phyloP scores from a whole-genome alignment of 2,329 filamentous ascomycete genomes.

The Hymenoscyphus scutula region DNA sequence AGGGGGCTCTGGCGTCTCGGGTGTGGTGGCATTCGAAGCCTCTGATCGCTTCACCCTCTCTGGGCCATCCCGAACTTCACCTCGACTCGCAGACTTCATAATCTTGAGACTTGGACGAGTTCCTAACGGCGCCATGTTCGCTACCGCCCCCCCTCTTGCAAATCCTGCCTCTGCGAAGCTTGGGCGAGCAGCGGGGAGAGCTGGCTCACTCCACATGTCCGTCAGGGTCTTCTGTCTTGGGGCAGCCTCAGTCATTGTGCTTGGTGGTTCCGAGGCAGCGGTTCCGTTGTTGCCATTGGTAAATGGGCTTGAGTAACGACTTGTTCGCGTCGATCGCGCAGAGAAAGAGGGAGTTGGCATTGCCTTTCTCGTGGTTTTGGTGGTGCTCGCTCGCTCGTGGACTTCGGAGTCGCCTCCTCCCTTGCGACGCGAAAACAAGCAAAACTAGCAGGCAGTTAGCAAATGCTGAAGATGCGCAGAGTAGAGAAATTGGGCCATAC shows the following conservation, averaged over 20 bases:
- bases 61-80: constrained; percentile 19
- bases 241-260: constrained; percentile 15
- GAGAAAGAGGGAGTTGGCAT: constrained; percentile 19
- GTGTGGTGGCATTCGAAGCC: constrained; percentile 27
- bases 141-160: constrained; percentile 70
- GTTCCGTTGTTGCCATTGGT: constrained; percentile 19
- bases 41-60: constrained; percentile 29
- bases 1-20: constrained; percentile 29
- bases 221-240: constrained; percentile 29
- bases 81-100: constrained; percentile 44
- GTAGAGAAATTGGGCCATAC: constrained; percentile 21
- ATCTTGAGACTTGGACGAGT: constrained; percentile 63
- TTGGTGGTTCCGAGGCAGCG: constrained; percentile 14
- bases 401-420: constrained; percentile 13
- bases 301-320: constrained; percentile 33
- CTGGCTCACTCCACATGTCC: constrained; percentile 56
- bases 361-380: constrained; percentile 31
- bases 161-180: constrained; percentile 77
- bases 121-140: constrained; percentile 81
- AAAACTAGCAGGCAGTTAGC: constrained; percentile 30
- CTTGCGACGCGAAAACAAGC: constrained; percentile 15
- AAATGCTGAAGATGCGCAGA: constrained; percentile 6
- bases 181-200: constrained; percentile 51
- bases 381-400: constrained; percentile 9
- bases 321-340: constrained; percentile 28